Evolutionary conservation across 768 basidiomycete species (phyloP), one percentile per base, ranked within the genome.

Genomic region (Podaxis rugospora): DNA sequence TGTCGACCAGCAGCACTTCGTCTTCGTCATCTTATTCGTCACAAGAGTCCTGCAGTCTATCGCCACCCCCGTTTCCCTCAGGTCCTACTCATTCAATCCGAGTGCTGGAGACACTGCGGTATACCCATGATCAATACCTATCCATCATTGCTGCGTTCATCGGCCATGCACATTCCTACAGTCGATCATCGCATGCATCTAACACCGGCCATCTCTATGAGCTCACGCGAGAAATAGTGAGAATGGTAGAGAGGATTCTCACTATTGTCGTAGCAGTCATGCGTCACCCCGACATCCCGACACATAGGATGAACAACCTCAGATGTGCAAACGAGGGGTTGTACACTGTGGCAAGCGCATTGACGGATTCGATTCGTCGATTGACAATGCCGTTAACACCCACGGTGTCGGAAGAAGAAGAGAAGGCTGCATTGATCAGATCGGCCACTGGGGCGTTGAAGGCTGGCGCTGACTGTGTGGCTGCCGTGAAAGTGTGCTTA

Each of bases 61-160:
- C 79, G 7, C 73, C 78, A 21, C 77, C 83, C 2, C 79, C 84
- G 7, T 90, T 92, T 67, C 92, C 91, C 42, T 79, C 79, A 40
- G 93, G 93, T 3, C 86, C 89, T 50, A 85, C 86, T 39, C 86
- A 82, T 23, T 78, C 86, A 51, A 72, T 80, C 1, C 87, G 91
- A 67, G 83, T 92, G 4, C 79, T 90, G 73, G 88, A 89, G 61
- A 86, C 88, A 5, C 80, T 97, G 49, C 85, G 89, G n/a, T 74
- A 79, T 63, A 92, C 92, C 13, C 94, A 97, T 70, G 95, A 97
- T 69, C 84, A 89, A 52, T 90, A 95, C 67, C 79, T 98, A 10
- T 96, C 93, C 4, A 92, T 93, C 18, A 93, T 97, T 69, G 95
- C 97, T 21, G 96, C 95, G 5, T 95, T 99, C 72, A 97, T 99